Conservation (phyloP, 1,284 basidiomycete genomes). For the Austroboletus novae-zelandiae region DNA sequence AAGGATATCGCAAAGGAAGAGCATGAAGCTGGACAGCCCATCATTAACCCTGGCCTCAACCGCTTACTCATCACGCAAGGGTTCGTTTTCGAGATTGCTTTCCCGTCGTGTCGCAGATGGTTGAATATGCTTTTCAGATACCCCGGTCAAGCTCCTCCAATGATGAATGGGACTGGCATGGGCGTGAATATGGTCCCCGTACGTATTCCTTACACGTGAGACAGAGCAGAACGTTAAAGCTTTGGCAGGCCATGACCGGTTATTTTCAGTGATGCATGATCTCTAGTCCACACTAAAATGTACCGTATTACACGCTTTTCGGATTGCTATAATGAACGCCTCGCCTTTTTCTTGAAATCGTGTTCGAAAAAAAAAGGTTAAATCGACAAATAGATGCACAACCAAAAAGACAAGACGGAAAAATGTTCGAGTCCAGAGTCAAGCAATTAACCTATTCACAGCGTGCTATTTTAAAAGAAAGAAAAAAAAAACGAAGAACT, state of each 20-base stretch:
- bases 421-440: not conserved
- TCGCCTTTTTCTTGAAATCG: not conserved
- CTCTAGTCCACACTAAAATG: conserved; percentile 15
- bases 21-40: conserved; percentile 76
- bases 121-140: conserved; percentile 32
- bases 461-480: not conserved
- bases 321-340: conserved; percentile 28
- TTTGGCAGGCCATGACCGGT: conserved; percentile 31
- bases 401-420: not conserved
- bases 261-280: conserved; percentile 22
- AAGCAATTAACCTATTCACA: conserved; percentile 26
- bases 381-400: not conserved
- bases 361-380: not conserved
- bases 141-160: conserved; percentile 42
- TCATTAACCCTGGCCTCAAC: conserved; percentile 74
- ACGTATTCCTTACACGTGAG: conserved; percentile 19
- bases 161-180: conserved; percentile 42
- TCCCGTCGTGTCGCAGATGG: not conserved
- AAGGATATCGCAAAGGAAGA: conserved; percentile 87
- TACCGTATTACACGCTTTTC: conserved; percentile 25
- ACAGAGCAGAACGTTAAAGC: conserved; percentile 11
- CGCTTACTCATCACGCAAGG: conserved; percentile 65
- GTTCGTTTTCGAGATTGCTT: conserved; percentile 30
- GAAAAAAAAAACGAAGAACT: not conserved
- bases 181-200: conserved; percentile 44